Evolutionary conservation across 345 rosid species (phyloP), one percentile per base, ranked within the genome.

Genomic region (Populus davidiana): DNA sequence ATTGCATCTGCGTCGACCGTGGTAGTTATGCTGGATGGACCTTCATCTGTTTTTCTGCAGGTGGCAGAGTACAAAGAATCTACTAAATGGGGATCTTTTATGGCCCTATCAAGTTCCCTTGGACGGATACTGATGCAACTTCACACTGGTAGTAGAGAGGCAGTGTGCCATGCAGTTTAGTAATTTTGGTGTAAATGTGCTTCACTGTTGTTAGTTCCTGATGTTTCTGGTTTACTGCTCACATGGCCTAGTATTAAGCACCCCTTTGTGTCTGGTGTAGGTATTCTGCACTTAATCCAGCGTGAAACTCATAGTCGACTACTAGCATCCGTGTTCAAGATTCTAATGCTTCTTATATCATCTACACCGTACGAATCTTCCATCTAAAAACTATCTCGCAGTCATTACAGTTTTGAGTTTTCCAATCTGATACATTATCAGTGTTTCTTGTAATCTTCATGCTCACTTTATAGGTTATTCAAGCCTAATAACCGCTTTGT

Each of bases 21-120:
- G 75, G 92, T 82, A 41, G 90, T 82, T 81, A 91, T 95, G 97
- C 84, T 93, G 85, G 94, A 90, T 84, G 97, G 95, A 73, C 91
- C 93, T 80, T 88, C 97, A 81, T 85, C 93, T 74, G 86, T 91
- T 78, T 90, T 92, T 85, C 84, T 95, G 81, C 99, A 94, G 83
- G 95, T 95, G 56, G 99, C 94, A 43, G 99, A 93, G 85, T 91
- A 89, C 85, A 95, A 87, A 82, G 96, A 94, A 81, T 85, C 92
- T 63, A 80, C 82, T 39, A 91, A 88, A 83, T 83, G 79, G 73
- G 94, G 93, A 80, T 91, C 97, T 67, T 92, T 88, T 81, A 89
- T 87, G 89, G 86, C 97, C 69, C 90, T 94, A 78, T 92, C 97
- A 70, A 91, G 87, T 82, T 91, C 97, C 64, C 96, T 92, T 81